Evolutionary conservation across 2,329 filamentous ascomycete species (phyloP).

Genomic region (Colletotrichum graminicola): DNA sequence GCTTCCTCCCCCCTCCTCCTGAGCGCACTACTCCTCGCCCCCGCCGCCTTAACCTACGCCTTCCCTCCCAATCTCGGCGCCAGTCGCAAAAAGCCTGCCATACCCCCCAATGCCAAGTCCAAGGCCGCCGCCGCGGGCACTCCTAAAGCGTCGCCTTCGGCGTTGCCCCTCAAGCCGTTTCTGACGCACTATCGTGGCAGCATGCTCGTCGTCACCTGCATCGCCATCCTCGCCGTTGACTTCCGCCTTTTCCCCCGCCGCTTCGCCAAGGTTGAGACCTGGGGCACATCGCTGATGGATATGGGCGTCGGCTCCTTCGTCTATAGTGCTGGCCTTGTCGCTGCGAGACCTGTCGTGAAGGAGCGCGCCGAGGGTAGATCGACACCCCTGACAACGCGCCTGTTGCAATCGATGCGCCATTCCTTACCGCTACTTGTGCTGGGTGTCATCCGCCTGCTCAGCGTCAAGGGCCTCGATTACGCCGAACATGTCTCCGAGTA

Average conservation of each 20-base stretch:
- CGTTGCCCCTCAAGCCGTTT: conserved; percentile 88
- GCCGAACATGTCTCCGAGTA: conserved; percentile 98
- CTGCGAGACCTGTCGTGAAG: conserved; percentile 83
- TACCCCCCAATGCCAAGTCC: conserved; percentile 58
- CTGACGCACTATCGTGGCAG: conserved; percentile 90
- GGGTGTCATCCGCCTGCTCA: conserved; percentile 84
- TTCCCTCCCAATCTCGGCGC: conserved; percentile 59
- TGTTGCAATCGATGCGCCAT: conserved; percentile 79
- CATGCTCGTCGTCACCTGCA: conserved; percentile 91
- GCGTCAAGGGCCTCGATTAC: conserved; percentile 94
- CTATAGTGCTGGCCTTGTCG: conserved; percentile 92
- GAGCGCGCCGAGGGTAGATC: conserved; percentile 67
- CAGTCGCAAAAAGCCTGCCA: conserved; percentile 60
- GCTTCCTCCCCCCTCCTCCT: conserved; percentile 80
- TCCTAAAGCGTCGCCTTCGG: conserved; percentile 52
- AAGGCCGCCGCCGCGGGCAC: conserved; percentile 45
- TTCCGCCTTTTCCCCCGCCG: conserved; percentile 92
- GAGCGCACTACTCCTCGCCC: conserved; percentile 78
- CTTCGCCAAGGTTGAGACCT: conserved; percentile 99
- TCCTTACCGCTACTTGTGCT: conserved; percentile 85
- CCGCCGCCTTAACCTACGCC: conserved; percentile 73
- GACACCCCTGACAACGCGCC: conserved; percentile 66
- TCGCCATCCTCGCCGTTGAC: conserved; percentile 96
- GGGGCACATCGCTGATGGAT: conserved; percentile 99
- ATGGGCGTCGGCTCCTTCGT: conserved; percentile 97